A percentile compares a stretch with the other conserved stretches of the same genome.
phyloP scores from a whole-genome alignment of 805 yeast species.

The Candida pseudoglaebosa region DNA sequence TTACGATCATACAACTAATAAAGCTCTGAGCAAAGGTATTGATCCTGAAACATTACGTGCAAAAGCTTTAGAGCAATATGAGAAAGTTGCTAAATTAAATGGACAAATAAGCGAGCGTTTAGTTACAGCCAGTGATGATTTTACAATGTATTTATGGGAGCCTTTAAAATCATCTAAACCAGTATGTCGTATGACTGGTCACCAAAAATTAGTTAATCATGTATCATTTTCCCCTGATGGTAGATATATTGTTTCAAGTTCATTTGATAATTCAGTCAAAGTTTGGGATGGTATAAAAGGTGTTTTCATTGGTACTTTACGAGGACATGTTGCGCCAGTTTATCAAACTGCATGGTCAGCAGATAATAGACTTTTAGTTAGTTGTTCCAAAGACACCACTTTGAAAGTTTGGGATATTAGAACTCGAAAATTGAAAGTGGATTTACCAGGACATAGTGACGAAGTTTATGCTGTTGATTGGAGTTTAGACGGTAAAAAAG shows the following conservation, averaged over 20 bases:
- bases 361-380: conserved; percentile 84
- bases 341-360: conserved; percentile 98
- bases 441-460: conserved; percentile 93
- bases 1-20: conserved; percentile 63
- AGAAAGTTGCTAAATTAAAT: conserved; percentile 56
- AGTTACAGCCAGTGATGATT: conserved; percentile 95
- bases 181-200: conserved; percentile 92
- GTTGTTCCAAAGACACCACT: conserved; percentile 95
- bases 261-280: conserved; percentile 93
- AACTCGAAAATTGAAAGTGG: conserved; percentile 78
- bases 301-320: conserved; percentile 78
- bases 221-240: conserved; percentile 97
- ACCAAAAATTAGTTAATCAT: conserved; percentile 93
- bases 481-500: conserved; percentile 92
- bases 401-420: conserved; percentile 94
- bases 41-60: conserved; percentile 28
- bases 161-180: conserved; percentile 81
- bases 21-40: conserved; percentile 26
- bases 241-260: conserved; percentile 81
- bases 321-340: conserved; percentile 98
- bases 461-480: conserved; percentile 97
- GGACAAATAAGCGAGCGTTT: conserved; percentile 66
- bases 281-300: conserved; percentile 96
- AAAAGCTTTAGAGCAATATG: conserved; percentile 58
- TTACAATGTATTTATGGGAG: conserved; percentile 97